Evolutionary conservation across 2,329 filamentous ascomycete genomes (phyloP).

Genomic region (Neocucurbitaria cava): DNA sequence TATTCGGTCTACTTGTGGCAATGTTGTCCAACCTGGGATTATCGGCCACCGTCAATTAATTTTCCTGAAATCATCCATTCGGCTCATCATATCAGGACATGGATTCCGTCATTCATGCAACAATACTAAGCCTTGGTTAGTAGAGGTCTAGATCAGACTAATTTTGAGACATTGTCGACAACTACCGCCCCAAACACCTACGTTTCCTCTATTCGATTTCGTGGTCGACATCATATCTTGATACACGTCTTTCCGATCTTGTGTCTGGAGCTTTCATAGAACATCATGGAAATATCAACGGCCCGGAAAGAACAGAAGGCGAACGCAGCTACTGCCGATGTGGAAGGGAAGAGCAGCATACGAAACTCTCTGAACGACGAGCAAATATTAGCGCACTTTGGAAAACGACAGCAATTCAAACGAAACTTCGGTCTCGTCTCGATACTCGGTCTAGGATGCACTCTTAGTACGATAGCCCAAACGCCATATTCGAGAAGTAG

Average conservation of each 20-base stretch:
- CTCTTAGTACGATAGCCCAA: not conserved
- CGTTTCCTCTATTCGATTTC: not conserved
- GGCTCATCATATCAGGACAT: not conserved
- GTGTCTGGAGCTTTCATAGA: not conserved
- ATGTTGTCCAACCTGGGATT: not conserved
- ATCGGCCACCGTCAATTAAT: not conserved
- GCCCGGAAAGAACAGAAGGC: not conserved
- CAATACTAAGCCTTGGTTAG: too few relatives aligned
- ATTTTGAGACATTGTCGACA: too few relatives aligned
- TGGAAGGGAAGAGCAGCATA: not conserved
- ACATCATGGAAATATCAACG: not conserved
- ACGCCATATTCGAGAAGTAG: not conserved
- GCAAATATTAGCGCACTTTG: conserved; percentile 4
- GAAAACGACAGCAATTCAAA: conserved; percentile 16
- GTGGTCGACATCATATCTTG: not conserved
- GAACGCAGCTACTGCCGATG: not conserved
- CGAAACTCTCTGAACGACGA: not conserved
- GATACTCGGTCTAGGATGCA: conserved; percentile 7
- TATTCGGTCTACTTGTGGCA: not conserved
- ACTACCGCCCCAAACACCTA: not conserved
- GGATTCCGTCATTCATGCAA: too few relatives aligned
- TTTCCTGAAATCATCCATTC: not conserved
- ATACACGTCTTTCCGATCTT: not conserved
- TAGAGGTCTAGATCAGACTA: too few relatives aligned
- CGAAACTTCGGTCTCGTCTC: conserved; percentile 18